Evolutionary conservation across 108 stramenopile genomes (phyloP), one percentile per base, ranked within the genome.

Genomic region (Cylindrotheca closterium): DNA sequence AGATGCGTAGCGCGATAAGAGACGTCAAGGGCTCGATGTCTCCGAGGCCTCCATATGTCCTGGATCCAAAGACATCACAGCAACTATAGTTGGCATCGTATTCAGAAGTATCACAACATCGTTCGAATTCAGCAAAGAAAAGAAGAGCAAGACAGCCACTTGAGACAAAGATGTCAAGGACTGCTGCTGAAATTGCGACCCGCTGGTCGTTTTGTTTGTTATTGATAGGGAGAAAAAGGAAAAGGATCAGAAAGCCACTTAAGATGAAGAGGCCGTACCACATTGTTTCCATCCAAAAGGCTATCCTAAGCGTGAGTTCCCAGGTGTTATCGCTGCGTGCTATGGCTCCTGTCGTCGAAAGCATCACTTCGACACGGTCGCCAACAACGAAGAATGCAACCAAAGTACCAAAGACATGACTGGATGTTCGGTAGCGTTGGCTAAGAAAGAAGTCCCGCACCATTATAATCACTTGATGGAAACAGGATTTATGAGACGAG

Each of bases 21-120:
- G 74, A 61, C 3, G 86, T 88, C 37, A 64, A 91, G 2, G 89
- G 89, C 60, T 94, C 93, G 47, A 94, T 84, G 8, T 30, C 67
- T 12, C 93, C 93, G 25, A 89, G 57, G 8, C 93, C 92, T 54
- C 87, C 84, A 58, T 77, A 86, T 1, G 60, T 64, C 7, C 92
- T 58, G 1, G 12, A 47, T 2, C 92, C 92, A 74, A 87, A 93
- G 65, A 7, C 30, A 49, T 30, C 37, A 19, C 48, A 51, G 50
- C 51, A 58, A 30, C 15, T 15, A 15, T 10, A 10, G 15, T 15
- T 15, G 15, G 23, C 28, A 24, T 48, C 27, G 22, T 48, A 26
- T 21, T 55, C 65, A 24, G 58, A 60, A 23, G 30, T 59, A 26
- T 65, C 58, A 56, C 89, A 91, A 59, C 88, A 89, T 46, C 93